Evolutionary conservation across 768 basidiomycete genomes (phyloP).

Genomic region (Tubosaeta sp.): DNA sequence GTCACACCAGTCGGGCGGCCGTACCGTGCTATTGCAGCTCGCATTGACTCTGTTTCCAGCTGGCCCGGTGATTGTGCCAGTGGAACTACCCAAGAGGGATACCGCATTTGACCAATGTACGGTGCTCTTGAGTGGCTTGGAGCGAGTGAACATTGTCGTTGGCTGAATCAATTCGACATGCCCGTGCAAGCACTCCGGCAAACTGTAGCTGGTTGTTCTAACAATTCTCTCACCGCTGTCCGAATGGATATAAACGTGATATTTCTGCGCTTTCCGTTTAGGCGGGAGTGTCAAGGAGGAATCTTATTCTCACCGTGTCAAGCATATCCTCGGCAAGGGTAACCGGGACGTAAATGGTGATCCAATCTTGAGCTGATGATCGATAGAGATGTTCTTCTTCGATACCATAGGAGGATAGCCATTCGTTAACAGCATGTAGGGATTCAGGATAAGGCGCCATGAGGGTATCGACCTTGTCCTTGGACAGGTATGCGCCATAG

Average conservation of each 20-base stretch:
- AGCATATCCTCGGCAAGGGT: conserved; percentile 64
- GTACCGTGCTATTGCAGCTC: conserved; percentile 40
- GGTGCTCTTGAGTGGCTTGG: conserved; percentile 40
- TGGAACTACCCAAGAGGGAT: conserved; percentile 3
- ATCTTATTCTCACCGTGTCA: conserved; percentile 46
- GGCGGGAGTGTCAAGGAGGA: neutral
- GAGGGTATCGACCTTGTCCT: conserved; percentile 59
- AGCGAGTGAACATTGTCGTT: conserved; percentile 61
- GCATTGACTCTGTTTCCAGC: conserved; percentile 41
- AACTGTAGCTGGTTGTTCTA: conserved; percentile 63
- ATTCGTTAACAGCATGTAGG: conserved; percentile 51
- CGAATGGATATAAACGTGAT: too few species aligned
- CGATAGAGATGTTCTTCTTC: conserved; percentile 42
- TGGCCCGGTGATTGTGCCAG: conserved; percentile 21
- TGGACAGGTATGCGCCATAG: conserved; percentile 30
- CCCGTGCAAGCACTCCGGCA: conserved; percentile 53
- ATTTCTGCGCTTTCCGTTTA: too few species aligned
- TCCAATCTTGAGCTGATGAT: conserved; percentile 69
- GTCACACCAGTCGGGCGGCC: neutral
- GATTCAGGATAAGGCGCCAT: conserved; percentile 55
- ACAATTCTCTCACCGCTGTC: conserved; percentile 40
- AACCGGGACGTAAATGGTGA: conserved; percentile 55
- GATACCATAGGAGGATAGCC: conserved; percentile 58
- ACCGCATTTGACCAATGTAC: conserved; percentile 29
- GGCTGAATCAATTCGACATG: conserved; percentile 70